Conservation (phyloP, 1,139 yeast species). For the Lodderomyces theae region DNA sequence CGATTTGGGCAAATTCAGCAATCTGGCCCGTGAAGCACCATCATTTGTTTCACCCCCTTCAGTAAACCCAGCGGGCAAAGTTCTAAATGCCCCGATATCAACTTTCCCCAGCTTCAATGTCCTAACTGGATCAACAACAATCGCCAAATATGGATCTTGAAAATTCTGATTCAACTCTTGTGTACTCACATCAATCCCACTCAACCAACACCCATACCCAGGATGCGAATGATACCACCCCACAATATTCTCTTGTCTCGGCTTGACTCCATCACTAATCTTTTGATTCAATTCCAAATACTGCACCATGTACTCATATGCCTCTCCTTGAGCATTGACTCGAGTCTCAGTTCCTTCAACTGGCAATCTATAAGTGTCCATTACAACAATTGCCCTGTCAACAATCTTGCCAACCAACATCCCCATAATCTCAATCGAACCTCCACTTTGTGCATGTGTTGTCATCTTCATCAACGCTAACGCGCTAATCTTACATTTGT, state of each 20-base stretch:
- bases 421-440: slow-evolving; percentile 93
- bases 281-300: slow-evolving; percentile 62
- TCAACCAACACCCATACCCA: slow-evolving; percentile 93
- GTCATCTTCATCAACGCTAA: slow-evolving; percentile 79
- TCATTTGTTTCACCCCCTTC: slow-evolving; percentile 3
- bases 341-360: slow-evolving; percentile 96
- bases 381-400: slow-evolving; percentile 59
- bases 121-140: slow-evolving; percentile 82
- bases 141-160: slow-evolving; percentile 89
- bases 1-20: slow-evolving; percentile 31
- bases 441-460: slow-evolving; percentile 81
- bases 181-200: slow-evolving; percentile 87
- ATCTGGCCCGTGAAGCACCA: neutral
- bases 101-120: slow-evolving; percentile 64
- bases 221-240: slow-evolving; percentile 99
- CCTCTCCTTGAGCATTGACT: slow-evolving; percentile 92
- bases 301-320: slow-evolving; percentile 91
- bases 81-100: slow-evolving; percentile 90
- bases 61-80: slow-evolving; percentile 52
- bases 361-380: slow-evolving; percentile 84
- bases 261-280: slow-evolving; percentile 3
- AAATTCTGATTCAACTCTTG: slow-evolving; percentile 80
- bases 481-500: slow-evolving; percentile 64
- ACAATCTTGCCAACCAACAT: slow-evolving; percentile 79
- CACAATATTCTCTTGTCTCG: slow-evolving; percentile 59